Percentiles rank a stretch among this genome's conserved stretches.
phyloP scores from a whole-genome alignment of 1,139 yeast genomes.

The Kodamaea sp. region DNA sequence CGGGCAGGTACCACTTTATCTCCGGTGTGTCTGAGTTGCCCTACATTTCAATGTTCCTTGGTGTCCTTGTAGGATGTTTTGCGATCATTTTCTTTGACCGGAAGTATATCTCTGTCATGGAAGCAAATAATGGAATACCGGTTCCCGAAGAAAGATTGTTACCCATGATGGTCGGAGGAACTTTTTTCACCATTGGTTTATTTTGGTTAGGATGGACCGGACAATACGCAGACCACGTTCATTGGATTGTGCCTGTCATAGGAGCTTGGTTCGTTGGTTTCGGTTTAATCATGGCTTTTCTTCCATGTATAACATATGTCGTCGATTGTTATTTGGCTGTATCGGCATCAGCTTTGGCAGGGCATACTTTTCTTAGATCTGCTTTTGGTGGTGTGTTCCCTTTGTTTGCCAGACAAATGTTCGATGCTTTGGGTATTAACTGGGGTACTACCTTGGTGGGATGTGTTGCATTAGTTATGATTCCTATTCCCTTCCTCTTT shows the following conservation, averaged over 20 bases:
- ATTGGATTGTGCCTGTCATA: constrained; percentile 84
- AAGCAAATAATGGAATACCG: constrained; percentile 55
- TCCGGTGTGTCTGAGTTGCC: constrained; percentile 62
- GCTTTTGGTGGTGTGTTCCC: constrained; percentile 55
- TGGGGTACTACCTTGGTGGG: constrained; percentile 88
- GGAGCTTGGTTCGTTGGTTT: constrained; percentile 73
- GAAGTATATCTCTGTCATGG: constrained; percentile 33
- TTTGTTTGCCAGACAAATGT: constrained; percentile 64
- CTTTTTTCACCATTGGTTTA: constrained; percentile 72
- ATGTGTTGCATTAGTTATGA: constrained; percentile 57
- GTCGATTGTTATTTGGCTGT: constrained; percentile 76
- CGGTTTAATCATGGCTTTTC: constrained; percentile 74
- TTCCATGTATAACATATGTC: constrained; percentile 76
- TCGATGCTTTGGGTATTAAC: constrained; percentile 67
- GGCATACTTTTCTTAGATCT: constrained; percentile 75
- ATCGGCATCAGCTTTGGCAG: constrained; percentile 92
- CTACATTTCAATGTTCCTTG: constrained; percentile 60
- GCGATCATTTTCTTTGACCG: constrained; percentile 30
- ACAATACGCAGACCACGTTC: constrained; percentile 62
- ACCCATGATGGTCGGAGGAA: constrained; percentile 69
- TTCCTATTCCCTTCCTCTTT: constrained; percentile 76
- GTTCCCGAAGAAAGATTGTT: constrained; percentile 80
- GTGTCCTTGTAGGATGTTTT: constrained; percentile 59
- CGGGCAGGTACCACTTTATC: constrained; percentile 55
- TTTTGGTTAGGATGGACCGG: constrained; percentile 91